phyloP scores from a whole-genome alignment of 192 early-diverging fungal genomes.

The Coemansia sp. region DNA sequence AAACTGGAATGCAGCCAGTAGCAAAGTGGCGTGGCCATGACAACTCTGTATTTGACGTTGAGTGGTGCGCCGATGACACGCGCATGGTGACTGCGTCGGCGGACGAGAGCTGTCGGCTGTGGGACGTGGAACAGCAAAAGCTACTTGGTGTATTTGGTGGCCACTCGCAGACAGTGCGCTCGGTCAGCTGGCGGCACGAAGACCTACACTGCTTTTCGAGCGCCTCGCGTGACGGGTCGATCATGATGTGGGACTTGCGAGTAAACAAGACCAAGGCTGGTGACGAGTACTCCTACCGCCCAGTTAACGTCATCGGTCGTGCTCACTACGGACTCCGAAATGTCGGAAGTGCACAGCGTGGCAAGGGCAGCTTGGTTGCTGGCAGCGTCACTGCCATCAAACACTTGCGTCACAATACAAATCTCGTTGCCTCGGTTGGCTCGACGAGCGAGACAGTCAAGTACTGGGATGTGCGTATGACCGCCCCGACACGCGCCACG shows the following conservation, averaged over 20 bases:
- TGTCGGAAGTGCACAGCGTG: constrained; percentile 8
- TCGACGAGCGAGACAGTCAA: constrained; percentile 62
- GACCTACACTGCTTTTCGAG: constrained; percentile 69
- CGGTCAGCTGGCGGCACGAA: constrained; percentile 59
- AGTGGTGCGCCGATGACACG: constrained; percentile 71
- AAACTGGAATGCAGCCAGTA: constrained; percentile 14
- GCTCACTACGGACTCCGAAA: constrained; percentile 32
- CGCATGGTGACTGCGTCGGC: constrained; percentile 72
- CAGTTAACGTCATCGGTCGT: constrained; percentile 24
- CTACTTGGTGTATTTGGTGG: constrained; percentile 61
- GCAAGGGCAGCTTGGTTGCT: constrained; percentile 11
- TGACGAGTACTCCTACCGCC: constrained; percentile 24
- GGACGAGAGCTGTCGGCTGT: constrained; percentile 71
- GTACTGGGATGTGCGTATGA: constrained; percentile 79
- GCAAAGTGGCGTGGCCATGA: constrained; percentile 60
- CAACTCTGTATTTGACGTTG: constrained; percentile 81
- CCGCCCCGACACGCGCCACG: constrained; percentile 34
- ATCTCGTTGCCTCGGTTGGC: constrained; percentile 29
- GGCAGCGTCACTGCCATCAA: constrained; percentile 32
- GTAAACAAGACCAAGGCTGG: constrained; percentile 43
- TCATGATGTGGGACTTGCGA: constrained; percentile 78
- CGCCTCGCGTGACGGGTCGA: constrained; percentile 68
- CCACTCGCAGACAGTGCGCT: constrained; percentile 71
- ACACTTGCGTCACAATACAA: constrained; percentile 23
- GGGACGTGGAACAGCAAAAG: constrained; percentile 68